A percentile compares a stretch with the other conserved stretches of the same genome.
Evolutionary conservation across 441 rosid genomes (phyloP).

Genomic region (Capsella rubella): DNA sequence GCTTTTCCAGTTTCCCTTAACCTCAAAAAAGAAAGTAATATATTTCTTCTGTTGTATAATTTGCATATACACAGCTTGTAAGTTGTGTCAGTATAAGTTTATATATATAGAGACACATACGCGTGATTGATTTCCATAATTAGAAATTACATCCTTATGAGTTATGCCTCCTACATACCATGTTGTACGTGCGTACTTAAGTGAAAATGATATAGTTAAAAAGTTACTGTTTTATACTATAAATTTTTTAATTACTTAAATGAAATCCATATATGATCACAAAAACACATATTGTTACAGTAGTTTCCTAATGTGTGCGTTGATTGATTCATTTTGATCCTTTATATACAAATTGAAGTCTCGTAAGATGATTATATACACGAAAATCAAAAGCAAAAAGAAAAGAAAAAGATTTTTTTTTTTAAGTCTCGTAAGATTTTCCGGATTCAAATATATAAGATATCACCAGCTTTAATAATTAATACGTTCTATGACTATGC

Average conservation of each 20-base stretch:
- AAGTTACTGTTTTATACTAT: too few species aligned
- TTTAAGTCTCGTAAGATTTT: neutral
- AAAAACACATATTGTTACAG: neutral
- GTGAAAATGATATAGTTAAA: neutral
- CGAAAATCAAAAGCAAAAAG: too few species aligned
- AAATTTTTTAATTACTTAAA: neutral
- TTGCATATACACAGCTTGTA: conserved; percentile 11
- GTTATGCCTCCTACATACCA: conserved; percentile 14
- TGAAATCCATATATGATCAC: neutral
- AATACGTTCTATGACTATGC: conserved; percentile 21
- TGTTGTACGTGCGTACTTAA: conserved; percentile 7
- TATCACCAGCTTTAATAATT: conserved; percentile 12
- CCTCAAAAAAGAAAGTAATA: conserved; percentile 24
- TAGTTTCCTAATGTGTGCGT: neutral
- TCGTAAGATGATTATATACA: neutral
- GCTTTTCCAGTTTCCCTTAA: conserved; percentile 38
- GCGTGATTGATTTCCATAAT: conserved; percentile 37
- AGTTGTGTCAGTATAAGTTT: neutral
- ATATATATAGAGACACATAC: conserved; percentile 1
- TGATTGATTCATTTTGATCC: neutral
- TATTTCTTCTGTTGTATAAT: conserved; percentile 27
- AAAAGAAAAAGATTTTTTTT: too few species aligned
- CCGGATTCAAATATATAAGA: neutral
- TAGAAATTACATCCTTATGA: conserved; percentile 11
- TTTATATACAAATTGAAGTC: neutral